Evolutionary conservation across 805 yeast species (phyloP).

Genomic region (Clavispora fructus): DNA sequence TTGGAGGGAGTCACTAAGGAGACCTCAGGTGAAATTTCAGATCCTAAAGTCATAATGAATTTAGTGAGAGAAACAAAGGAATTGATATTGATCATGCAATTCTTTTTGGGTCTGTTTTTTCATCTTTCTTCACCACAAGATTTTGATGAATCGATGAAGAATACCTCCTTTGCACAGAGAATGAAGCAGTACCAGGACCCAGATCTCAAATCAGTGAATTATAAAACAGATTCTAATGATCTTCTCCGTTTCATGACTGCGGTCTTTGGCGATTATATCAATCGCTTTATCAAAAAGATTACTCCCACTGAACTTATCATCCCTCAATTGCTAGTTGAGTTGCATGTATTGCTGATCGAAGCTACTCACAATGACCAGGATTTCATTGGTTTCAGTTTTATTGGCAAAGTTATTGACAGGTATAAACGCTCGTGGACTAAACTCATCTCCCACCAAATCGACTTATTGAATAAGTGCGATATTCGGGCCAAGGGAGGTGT

Average conservation of each 20-base stretch:
- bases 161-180: constrained; percentile 27
- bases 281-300: constrained; percentile 29
- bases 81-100: constrained; percentile 33
- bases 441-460: constrained; percentile 51
- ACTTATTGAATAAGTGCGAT: constrained; percentile 28
- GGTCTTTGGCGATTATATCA: constrained; percentile 41
- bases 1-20: background rate
- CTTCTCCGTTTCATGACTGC: constrained; percentile 40
- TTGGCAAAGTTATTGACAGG: constrained; percentile 49
- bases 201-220: constrained; percentile 28
- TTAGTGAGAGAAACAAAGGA: constrained; percentile 32
- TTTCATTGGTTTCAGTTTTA: constrained; percentile 44
- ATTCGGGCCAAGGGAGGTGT: constrained; percentile 34
- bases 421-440: constrained; percentile 53
- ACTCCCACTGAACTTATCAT: constrained; percentile 31
- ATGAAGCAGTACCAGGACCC: constrained; percentile 23
- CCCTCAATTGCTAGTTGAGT: constrained; percentile 27
- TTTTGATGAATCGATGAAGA: constrained; percentile 25
- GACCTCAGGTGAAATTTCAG: constrained; percentile 22
- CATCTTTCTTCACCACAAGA: constrained; percentile 31
- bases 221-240: constrained; percentile 42
- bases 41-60: constrained; percentile 28
- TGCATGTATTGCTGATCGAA: constrained; percentile 26
- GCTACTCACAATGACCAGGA: constrained; percentile 54
- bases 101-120: constrained; percentile 36